phyloP scores from a whole-genome alignment of 1,139 yeast genomes.

The Williopsis jadinii region DNA sequence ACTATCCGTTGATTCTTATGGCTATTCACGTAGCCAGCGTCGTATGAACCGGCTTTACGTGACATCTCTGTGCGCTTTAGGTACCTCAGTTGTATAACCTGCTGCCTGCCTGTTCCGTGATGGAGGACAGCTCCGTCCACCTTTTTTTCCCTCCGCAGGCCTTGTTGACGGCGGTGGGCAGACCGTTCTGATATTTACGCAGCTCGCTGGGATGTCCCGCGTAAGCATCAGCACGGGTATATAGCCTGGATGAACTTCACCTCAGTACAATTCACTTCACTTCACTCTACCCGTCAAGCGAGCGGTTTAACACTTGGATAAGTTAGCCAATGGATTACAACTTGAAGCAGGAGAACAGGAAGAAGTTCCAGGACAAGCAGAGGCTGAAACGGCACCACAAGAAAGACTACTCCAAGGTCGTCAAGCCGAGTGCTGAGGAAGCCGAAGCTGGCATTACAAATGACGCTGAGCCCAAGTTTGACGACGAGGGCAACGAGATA shows the following conservation, averaged over 20 bases:
- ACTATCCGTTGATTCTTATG: background rate
- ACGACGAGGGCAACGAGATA: conserved; percentile 9
- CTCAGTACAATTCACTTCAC: too few species aligned
- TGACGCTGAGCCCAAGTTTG: conserved; percentile 3
- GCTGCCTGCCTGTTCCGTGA: too few species aligned
- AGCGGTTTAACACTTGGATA: background rate
- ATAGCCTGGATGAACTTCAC: too few species aligned
- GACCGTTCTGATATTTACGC: too few species aligned
- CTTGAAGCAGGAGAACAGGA: conserved; percentile 20
- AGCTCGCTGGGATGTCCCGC: too few species aligned
- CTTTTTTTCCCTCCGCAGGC: too few species aligned
- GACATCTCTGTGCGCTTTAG: background rate
- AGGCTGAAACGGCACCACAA: conserved; percentile 21
- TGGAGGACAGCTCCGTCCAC: too few species aligned
- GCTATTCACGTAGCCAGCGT: conserved; percentile 22
- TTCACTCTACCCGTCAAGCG: background rate
- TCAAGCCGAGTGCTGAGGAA: conserved; percentile 1
- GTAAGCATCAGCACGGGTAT: too few species aligned
- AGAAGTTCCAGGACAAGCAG: conserved; percentile 21
- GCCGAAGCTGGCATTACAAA: background rate
- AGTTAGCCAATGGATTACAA: conserved; percentile 15
- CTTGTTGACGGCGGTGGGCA: too few species aligned
- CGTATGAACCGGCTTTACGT: conserved; percentile 3
- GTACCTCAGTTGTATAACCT: too few species aligned
- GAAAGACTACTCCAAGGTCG: conserved; percentile 21